phyloP scores from a whole-genome alignment of 192 early-diverging fungal species.

The Coemansia sp. region DNA sequence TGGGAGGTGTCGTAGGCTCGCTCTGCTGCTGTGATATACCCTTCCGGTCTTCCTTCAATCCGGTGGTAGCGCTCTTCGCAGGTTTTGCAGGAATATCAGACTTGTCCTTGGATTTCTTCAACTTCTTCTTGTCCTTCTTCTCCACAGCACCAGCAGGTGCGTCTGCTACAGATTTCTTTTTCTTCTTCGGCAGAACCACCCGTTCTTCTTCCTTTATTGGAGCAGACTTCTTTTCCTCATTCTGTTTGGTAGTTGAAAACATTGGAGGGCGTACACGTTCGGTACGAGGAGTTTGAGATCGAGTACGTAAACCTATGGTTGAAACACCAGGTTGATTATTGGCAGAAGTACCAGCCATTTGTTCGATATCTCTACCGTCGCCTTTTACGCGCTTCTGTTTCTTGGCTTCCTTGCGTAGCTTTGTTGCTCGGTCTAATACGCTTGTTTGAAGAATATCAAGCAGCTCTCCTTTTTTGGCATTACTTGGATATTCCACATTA shows the following conservation, averaged over 20 bases:
- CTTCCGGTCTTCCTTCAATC: not conserved
- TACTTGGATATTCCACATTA: slow-evolving; percentile 33
- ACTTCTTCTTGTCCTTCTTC: slow-evolving; percentile 13
- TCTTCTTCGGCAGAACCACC: not conserved
- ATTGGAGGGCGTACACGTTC: not conserved
- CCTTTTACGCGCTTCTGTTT: slow-evolving; percentile 17
- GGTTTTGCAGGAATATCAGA: too few relatives aligned
- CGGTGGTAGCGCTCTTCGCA: too few relatives aligned
- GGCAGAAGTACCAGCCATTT: slow-evolving; percentile 16
- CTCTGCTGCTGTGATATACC: not conserved
- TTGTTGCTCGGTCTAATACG: slow-evolving; percentile 24
- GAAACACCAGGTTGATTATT: not conserved
- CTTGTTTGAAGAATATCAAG: slow-evolving; percentile 19
- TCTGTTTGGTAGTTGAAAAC: not conserved
- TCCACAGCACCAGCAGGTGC: not conserved
- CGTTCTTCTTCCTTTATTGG: not conserved
- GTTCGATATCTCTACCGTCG: slow-evolving; percentile 42
- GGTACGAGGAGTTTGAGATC: slow-evolving; percentile 18
- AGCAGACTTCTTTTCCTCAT: not conserved
- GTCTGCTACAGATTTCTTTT: too few relatives aligned
- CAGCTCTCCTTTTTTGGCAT: slow-evolving; percentile 48
- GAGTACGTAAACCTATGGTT: slow-evolving; percentile 6
- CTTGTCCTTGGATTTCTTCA: not conserved
- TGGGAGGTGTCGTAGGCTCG: not conserved
- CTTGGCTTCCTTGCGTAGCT: slow-evolving; percentile 44